These are phyloP conservation scores for Hanseniaspora sp. DNA, from an alignment of 1,139 yeast species.

Conservation along the genomic window DNA sequence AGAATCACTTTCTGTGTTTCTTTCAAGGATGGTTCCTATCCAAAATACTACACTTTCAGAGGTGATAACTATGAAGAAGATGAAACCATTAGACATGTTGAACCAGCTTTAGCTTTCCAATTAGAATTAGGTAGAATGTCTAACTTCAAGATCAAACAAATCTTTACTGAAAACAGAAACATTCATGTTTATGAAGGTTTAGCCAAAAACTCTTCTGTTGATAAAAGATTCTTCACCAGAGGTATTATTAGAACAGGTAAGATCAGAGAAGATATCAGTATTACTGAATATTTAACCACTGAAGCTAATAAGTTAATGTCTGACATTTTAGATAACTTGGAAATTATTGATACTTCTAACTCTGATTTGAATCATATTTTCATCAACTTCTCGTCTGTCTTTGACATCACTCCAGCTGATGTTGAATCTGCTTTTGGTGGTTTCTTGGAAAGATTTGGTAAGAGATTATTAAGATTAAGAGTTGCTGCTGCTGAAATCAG, in stretches of 20 bases:
- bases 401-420: constrained; percentile 86
- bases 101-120: constrained; percentile 97
- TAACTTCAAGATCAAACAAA: constrained; percentile 87
- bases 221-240: constrained; percentile 89
- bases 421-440: constrained; percentile 97
- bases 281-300: constrained; percentile 85
- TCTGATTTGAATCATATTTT: constrained; percentile 94
- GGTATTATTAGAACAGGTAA: constrained; percentile 96
- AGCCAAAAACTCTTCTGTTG: constrained; percentile 87
- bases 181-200: constrained; percentile 94
- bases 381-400: constrained; percentile 89
- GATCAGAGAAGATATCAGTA: constrained; percentile 81
- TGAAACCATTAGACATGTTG: constrained; percentile 90
- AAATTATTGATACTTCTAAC: constrained; percentile 85
- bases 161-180: constrained; percentile 92
- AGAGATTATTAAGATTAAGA: constrained; percentile 91
- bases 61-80: constrained; percentile 77
- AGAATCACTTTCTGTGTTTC: constrained; percentile 88
- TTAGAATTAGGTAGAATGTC: constrained; percentile 88
- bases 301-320: constrained; percentile 94
- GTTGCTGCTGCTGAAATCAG: constrained; percentile 96
- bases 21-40: constrained; percentile 72
- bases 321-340: constrained; percentile 88
- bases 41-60: constrained; percentile 89
- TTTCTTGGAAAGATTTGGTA: constrained; percentile 92